phyloP scores from a whole-genome alignment of 2,329 filamentous ascomycete genomes.

The Fusarium globosum region DNA sequence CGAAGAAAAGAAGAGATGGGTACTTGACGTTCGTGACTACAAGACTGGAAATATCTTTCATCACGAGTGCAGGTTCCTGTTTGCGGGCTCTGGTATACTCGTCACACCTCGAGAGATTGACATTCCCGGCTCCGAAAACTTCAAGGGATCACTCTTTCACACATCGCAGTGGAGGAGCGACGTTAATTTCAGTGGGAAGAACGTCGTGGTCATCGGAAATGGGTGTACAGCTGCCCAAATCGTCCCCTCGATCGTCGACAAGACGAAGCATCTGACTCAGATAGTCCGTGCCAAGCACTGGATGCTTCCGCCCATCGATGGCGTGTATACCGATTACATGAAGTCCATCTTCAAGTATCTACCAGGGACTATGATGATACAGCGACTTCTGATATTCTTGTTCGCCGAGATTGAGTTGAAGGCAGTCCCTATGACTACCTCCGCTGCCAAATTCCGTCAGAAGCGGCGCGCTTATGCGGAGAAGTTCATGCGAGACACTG shows the following conservation, averaged over 20 bases:
- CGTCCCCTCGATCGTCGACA: not conserved
- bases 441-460: not conserved
- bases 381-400: not conserved
- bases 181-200: not conserved
- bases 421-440: not conserved
- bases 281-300: slow-evolving; percentile 1
- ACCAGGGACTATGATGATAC: not conserved
- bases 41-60: not conserved
- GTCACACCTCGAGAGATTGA: not conserved
- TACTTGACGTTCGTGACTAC: not conserved
- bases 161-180: not conserved
- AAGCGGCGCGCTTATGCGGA: not conserved
- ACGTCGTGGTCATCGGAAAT: not conserved
- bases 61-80: not conserved
- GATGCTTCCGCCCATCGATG: not conserved
- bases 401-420: not conserved
- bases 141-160: not conserved
- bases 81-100: not conserved
- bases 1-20: not conserved
- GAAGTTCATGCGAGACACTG: not conserved
- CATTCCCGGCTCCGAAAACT: not conserved
- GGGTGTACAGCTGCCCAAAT: not conserved
- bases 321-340: not conserved
- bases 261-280: not conserved
- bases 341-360: not conserved